Percentiles rank a stretch among this genome's conserved stretches.
phyloP scores from a whole-genome alignment of 2,329 filamentous ascomycete genomes.

The Coccinonectria pachysandricola region DNA sequence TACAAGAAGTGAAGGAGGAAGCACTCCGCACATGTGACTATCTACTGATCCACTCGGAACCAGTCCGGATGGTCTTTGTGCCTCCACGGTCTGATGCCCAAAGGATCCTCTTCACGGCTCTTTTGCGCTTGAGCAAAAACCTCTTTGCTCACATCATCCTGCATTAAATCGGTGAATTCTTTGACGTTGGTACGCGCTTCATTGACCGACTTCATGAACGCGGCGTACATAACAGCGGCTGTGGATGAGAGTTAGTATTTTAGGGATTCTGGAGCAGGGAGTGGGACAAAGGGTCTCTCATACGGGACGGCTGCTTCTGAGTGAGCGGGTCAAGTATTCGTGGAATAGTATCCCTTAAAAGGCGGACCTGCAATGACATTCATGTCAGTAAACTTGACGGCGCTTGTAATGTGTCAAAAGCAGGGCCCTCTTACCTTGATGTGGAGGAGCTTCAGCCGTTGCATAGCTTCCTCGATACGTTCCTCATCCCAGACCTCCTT shows the following conservation, averaged over 20 bases:
- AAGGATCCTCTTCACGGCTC: constrained; percentile 43
- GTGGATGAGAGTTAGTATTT: too few species aligned
- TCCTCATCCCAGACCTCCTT: constrained; percentile 36
- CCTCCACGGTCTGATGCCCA: constrained; percentile 49
- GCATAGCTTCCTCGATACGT: constrained; percentile 37
- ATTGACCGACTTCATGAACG: constrained; percentile 37
- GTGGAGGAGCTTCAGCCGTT: constrained; percentile 43
- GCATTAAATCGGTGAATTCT: constrained; percentile 38
- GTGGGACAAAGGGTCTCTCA: constrained; percentile 15
- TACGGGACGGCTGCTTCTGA: constrained; percentile 41
- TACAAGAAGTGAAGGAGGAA: too few species aligned
- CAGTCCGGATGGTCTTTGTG: constrained; percentile 50
- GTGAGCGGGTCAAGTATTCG: constrained; percentile 37
- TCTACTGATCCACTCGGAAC: constrained; percentile 32
- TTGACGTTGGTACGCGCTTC: constrained; percentile 40
- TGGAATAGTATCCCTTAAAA: constrained; percentile 27
- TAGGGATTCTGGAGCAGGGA: constrained; percentile 9
- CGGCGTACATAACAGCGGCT: constrained; percentile 41
- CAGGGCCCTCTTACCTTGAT: constrained; percentile 37
- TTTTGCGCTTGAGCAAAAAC: constrained; percentile 42
- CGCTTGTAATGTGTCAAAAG: too few species aligned
- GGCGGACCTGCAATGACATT: constrained; percentile 19
- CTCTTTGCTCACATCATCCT: constrained; percentile 34
- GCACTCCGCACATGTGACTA: too few species aligned
- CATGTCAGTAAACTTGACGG: constrained; percentile 14